Evolutionary conservation across 306 rosid species (phyloP), one percentile per base, ranked within the genome.

Genomic region (Abrus pulchellus): DNA sequence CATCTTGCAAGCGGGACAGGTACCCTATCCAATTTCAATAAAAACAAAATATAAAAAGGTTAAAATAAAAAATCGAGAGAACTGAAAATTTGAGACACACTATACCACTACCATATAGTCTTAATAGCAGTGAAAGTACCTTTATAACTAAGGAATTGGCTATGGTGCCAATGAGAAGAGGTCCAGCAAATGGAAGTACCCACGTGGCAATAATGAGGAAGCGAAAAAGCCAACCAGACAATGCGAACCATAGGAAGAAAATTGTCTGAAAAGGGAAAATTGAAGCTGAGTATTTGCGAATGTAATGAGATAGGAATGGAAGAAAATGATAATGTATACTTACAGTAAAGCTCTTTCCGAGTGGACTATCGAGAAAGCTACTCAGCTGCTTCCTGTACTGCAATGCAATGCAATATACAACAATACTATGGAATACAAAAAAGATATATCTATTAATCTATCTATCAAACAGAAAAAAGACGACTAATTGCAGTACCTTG

Each of bases 171-270:
- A 95, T 82, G 74, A 95, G 94, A 72, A 95, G 90, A 66, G 99
- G 99, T 73, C 94, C 99, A 8, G 99, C 98, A 81, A 95, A 90
- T 4, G 99, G 99, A 71, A 95, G 91, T 13, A 95, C 87, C 98
- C 99, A 95, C 3, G 89, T 85, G 6, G 90, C 97, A 44, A 91
- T 54, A 63, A 95, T 86, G 77, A 95, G 80, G 65, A 87, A 2
- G 76, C 98, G 98, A 41, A 95, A 95, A 33, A 93, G 96, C 98
- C 99, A 95, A 68, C 99, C 99, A 73, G 99, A 95, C 29, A 95
- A 82, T 30, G 97, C 98, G 76, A 95, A 89, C 99, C 98, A 95
- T 77, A 95, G 84, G 88, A 95, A 93, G 91, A 95, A 92, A 67
- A 93, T 65, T 12, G 99, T 95, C 99, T 95, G 80, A 80, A 81